Evolutionary conservation across 768 basidiomycete species (phyloP).

Genomic region (Strobilomyces confusus): DNA sequence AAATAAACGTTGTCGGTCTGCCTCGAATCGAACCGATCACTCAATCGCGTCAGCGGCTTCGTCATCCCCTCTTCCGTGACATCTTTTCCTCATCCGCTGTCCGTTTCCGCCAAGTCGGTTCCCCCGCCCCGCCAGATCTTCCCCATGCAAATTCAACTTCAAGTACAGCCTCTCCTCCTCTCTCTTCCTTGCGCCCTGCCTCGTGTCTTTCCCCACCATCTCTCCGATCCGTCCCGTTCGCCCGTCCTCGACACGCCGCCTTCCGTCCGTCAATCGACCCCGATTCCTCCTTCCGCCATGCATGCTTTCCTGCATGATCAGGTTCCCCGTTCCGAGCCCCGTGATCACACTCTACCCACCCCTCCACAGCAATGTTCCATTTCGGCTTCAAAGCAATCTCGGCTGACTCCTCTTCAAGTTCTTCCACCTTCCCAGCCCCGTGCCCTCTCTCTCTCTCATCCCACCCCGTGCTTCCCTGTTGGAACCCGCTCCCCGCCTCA

Average conservation of each 20-base stretch:
- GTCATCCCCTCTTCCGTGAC: slow-evolving; percentile 13
- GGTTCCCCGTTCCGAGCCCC: slow-evolving; percentile 29
- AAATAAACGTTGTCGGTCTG: slow-evolving; percentile 28
- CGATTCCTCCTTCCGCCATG: slow-evolving; percentile 31
- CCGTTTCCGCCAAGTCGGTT: slow-evolving; percentile 17
- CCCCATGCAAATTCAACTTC: slow-evolving; percentile 26
- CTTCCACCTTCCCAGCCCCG: slow-evolving; percentile 18
- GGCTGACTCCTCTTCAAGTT: slow-evolving; percentile 19
- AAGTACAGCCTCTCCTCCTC: slow-evolving; percentile 25
- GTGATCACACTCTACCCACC: slow-evolving; percentile 26
- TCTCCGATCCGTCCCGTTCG: slow-evolving; percentile 28
- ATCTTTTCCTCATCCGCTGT: slow-evolving; percentile 8
- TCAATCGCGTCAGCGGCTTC: slow-evolving; percentile 24
- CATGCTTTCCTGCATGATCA: slow-evolving; percentile 31
- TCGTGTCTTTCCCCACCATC: slow-evolving; percentile 13
- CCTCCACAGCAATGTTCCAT: slow-evolving; percentile 13
- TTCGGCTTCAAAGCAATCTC: slow-evolving; percentile 16
- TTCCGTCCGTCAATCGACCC: slow-evolving; percentile 33
- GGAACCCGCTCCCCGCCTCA: slow-evolving; percentile 1
- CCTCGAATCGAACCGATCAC: slow-evolving; percentile 25
- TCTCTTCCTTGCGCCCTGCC: slow-evolving; percentile 9
- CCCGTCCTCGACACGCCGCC: slow-evolving; percentile 35
- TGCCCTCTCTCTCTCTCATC: slow-evolving; percentile 3
- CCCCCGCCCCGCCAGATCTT: slow-evolving; percentile 11
- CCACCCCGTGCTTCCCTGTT: not conserved